A percentile compares a stretch with the other conserved stretches of the same genome.
Conservation (phyloP, 305 asterid genomes). For the Fraxinus sp. region DNA sequence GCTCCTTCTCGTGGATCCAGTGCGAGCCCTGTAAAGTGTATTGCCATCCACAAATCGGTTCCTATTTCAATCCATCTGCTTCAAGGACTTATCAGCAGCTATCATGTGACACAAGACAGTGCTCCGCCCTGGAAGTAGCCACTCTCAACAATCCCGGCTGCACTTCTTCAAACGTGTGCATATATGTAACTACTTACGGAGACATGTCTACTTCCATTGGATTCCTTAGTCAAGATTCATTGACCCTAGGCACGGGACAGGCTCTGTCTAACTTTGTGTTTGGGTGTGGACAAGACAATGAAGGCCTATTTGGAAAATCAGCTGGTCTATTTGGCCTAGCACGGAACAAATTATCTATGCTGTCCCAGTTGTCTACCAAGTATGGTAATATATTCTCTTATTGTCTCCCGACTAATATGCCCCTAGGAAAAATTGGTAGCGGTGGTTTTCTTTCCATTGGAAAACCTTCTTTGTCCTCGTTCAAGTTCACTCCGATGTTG, state of each 20-base stretch:
- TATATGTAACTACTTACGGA: conserved; percentile 45
- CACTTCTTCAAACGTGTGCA: conserved; percentile 36
- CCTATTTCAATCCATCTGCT: conserved; percentile 38
- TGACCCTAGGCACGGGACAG: conserved; percentile 38
- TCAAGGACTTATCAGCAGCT: conserved; percentile 40
- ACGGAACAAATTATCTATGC: conserved; percentile 42
- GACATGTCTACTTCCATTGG: conserved; percentile 48
- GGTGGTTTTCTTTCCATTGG: conserved; percentile 55
- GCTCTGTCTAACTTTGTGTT: conserved; percentile 37
- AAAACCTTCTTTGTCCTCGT: conserved; percentile 20
- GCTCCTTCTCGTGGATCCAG: conserved; percentile 60
- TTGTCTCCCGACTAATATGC: conserved; percentile 50
- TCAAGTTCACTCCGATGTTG: conserved; percentile 52
- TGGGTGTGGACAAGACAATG: conserved; percentile 57
- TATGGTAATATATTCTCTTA: conserved; percentile 51
- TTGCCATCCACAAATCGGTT: conserved; percentile 45
- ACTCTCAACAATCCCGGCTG: conserved; percentile 49
- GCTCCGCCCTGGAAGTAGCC: conserved; percentile 41
- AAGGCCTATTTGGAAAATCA: conserved; percentile 49
- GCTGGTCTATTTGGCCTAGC: conserved; percentile 57
- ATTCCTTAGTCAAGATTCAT: conserved; percentile 40
- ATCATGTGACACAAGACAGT: conserved; percentile 36
- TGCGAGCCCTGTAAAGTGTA: conserved; percentile 48
- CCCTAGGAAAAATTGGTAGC: conserved; percentile 33
- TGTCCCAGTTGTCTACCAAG: conserved; percentile 44